phyloP scores from a whole-genome alignment of 1,284 basidiomycete species.

The Trichosporon inkin region DNA sequence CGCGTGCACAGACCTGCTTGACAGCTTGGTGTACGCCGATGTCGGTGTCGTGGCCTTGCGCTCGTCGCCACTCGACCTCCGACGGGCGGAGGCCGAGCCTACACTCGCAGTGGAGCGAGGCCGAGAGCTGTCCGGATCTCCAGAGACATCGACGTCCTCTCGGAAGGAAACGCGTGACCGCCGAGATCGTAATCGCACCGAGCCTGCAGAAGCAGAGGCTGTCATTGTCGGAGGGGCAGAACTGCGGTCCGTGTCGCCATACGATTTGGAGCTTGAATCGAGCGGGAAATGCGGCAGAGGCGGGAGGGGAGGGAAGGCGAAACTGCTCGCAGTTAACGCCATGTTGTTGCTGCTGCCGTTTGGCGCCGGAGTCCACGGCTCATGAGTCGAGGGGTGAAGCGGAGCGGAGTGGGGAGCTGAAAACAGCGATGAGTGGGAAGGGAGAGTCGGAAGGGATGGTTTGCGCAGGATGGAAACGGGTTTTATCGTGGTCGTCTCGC shows the following conservation, averaged over 20 bases:
- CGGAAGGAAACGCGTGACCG: constrained; percentile 23
- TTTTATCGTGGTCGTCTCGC: neutral
- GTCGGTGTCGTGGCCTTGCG: constrained; percentile 7
- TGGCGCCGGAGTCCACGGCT: neutral
- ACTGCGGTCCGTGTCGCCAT: constrained; percentile 6
- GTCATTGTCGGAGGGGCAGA: constrained; percentile 15
- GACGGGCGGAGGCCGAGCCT: neutral
- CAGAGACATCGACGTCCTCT: constrained; percentile 18
- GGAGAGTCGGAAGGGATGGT: constrained; percentile 13
- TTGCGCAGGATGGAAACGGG: constrained; percentile 23
- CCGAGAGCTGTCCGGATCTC: neutral
- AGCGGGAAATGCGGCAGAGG: constrained; percentile 16
- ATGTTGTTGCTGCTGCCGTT: constrained; percentile 1
- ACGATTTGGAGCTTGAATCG: neutral
- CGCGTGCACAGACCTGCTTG: neutral
- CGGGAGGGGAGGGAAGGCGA: constrained; percentile 21
- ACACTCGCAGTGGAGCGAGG: constrained; percentile 6
- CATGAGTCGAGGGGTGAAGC: neutral
- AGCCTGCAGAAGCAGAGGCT: neutral
- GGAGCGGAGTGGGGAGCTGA: neutral
- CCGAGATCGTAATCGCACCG: neutral
- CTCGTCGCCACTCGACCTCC: constrained; percentile 16
- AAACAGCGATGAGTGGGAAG: neutral
- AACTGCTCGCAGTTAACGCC: neutral
- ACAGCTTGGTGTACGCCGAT: constrained; percentile 2